Evolutionary conservation across 2,329 filamentous ascomycete species (phyloP).

Genomic region (Cercospora brassicicola): DNA sequence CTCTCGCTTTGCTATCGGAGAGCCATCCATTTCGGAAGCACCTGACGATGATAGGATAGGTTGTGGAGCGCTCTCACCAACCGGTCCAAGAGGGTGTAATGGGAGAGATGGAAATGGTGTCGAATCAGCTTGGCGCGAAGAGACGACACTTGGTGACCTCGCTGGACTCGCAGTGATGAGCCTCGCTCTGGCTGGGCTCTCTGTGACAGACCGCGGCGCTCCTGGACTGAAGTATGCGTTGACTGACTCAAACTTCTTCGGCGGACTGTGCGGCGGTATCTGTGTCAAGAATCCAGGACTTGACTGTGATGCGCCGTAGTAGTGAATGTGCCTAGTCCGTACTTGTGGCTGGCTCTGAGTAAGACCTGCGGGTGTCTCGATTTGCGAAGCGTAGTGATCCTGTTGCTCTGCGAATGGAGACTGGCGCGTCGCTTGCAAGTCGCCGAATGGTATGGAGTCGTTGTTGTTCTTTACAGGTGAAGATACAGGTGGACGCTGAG

Average conservation of each 20-base stretch:
- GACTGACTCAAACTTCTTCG: conserved; percentile 4
- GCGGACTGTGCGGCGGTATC: conserved; percentile 6
- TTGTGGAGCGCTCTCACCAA: conserved; percentile 34
- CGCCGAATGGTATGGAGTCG: too few species aligned
- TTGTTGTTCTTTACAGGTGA: background rate
- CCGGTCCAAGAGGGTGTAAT: conserved; percentile 19
- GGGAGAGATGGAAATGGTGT: conserved; percentile 32
- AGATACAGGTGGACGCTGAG: conserved; percentile 18
- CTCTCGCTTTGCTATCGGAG: conserved; percentile 16
- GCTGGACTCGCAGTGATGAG: too few species aligned
- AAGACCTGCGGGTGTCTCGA: conserved; percentile 1
- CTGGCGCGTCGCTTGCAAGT: too few species aligned
- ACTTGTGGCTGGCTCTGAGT: conserved; percentile 1
- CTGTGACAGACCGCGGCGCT: background rate
- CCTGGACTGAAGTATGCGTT: background rate
- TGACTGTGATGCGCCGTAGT: conserved; percentile 7
- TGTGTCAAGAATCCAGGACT: conserved; percentile 31
- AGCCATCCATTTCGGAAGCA: conserved; percentile 21
- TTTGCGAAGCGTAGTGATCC: background rate
- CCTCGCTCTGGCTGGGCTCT: background rate
- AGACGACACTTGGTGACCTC: conserved; percentile 8
- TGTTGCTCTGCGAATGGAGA: background rate
- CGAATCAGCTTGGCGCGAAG: conserved; percentile 12
- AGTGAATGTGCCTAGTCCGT: background rate
- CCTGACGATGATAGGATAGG: background rate